These are phyloP conservation scores for Ascomycota sp. DNA, from an alignment of 2,329 filamentous ascomycete species.

Conservation along the genomic window DNA sequence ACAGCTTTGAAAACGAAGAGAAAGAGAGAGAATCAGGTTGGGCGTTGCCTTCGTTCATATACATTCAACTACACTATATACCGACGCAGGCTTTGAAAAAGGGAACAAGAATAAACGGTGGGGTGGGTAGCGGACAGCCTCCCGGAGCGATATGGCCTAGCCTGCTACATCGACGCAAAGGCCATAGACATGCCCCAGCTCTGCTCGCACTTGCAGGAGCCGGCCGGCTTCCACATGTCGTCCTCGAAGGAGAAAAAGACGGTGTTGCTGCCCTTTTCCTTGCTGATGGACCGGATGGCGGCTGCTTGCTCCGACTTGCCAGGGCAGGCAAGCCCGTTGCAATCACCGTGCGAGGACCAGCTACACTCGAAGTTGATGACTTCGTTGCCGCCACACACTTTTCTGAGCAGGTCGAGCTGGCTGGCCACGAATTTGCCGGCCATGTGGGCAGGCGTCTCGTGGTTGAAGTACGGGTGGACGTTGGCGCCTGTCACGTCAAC, in stretches of 20 bases:
- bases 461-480: constrained; percentile 90
- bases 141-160: too few species aligned
- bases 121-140: neutral
- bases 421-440: constrained; percentile 59
- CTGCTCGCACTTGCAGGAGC: constrained; percentile 54
- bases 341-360: constrained; percentile 53
- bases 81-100: too few species aligned
- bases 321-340: constrained; percentile 56
- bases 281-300: constrained; percentile 53
- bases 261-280: constrained; percentile 42
- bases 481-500: constrained; percentile 71
- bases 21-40: neutral
- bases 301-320: constrained; percentile 42
- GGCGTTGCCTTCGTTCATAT: neutral
- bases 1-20: neutral
- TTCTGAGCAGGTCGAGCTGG: constrained; percentile 52
- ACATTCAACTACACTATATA: too few species aligned
- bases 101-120: neutral
- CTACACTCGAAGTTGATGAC: constrained; percentile 78
- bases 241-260: constrained; percentile 69
- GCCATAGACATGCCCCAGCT: constrained; percentile 42
- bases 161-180: too few species aligned
- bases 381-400: constrained; percentile 49
- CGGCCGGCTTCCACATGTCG: constrained; percentile 63
- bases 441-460: constrained; percentile 34